Evolutionary conservation across 2,329 filamentous ascomycete genomes (phyloP).

Genomic region (Thyridium curvatum): DNA sequence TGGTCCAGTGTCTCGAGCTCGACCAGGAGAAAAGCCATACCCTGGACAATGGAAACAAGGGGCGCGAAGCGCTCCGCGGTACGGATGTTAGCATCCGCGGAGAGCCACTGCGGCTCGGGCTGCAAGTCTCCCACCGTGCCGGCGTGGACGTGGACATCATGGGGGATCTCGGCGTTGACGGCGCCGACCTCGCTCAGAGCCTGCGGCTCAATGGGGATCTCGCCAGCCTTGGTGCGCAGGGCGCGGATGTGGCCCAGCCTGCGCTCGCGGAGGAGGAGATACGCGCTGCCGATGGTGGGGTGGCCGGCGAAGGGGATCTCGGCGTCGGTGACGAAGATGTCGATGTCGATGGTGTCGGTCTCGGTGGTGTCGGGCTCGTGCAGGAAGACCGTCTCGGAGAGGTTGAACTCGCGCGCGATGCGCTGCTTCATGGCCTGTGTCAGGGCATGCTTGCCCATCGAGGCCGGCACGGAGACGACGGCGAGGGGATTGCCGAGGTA

Average conservation of each 20-base stretch:
- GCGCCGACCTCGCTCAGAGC: conserved; percentile 25
- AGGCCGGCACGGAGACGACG: conserved; percentile 45
- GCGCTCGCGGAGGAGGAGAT: conserved; percentile 33
- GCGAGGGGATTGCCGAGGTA: conserved; percentile 56
- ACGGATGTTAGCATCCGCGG: conserved; percentile 19
- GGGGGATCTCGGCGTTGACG: conserved; percentile 60
- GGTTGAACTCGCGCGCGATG: conserved; percentile 57
- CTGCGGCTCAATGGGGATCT: conserved; percentile 36
- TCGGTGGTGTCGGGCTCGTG: conserved; percentile 32
- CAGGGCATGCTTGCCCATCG: conserved; percentile 25
- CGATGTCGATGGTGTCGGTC: conserved; percentile 31
- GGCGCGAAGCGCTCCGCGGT: conserved; percentile 35
- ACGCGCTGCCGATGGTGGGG: conserved; percentile 51
- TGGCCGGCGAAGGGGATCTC: conserved; percentile 59
- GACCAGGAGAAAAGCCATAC: conserved; percentile 67
- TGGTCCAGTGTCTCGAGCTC: conserved; percentile 53
- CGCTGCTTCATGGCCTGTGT: conserved; percentile 48
- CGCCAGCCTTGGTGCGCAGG: conserved; percentile 50
- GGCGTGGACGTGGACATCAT: conserved; percentile 57
- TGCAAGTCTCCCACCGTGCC: conserved; percentile 21
- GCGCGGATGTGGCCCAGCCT: conserved; percentile 27
- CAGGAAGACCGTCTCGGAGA: conserved; percentile 58
- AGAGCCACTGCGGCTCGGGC: conserved; percentile 20
- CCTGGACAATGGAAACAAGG: conserved; percentile 60
- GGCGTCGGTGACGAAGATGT: conserved; percentile 50